Base-by-base conservation (phyloP, 1,139 yeast species). In the Yamadazyma membranifaciens region DNA sequence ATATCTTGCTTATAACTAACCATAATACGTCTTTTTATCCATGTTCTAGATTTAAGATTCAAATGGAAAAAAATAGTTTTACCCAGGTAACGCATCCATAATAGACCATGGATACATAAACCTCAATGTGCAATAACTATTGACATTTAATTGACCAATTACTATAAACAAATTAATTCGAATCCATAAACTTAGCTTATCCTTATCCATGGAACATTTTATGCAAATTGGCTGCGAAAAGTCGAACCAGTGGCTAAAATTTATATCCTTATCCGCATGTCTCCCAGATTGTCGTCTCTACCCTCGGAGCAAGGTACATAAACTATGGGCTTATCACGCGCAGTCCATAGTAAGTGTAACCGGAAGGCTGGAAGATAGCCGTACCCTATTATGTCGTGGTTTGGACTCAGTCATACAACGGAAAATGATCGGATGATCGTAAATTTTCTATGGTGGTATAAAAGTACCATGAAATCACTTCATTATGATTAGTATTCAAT, bases 181-280 rank as follows among this genome's bases (percentile, higher is more conserved):
- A 26, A 22, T 22, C 35, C 35, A 20, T 22, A 12, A 13, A 20
- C n/a, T 11, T 10, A 33, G 15, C 35, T 4, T 17, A 11, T n/a
- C 15, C 15, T 33, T 33, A 33, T n/a, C 35, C 35, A 33, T 33
- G 35, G 35, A 33, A 33, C n/a, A 20, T 9, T 31, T 31, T 20
- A 16, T 31, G 22, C 13, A 16, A n/a, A n/a, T n/a, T 31, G 33
- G 33, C 33, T 31, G 33, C 33, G 16, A 31, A 31, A n/a, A 7
- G 31, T 15, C 31, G 7, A 14, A n/a, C n/a, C n/a, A n/a, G n/a
- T n/a, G n/a, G n/a, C n/a, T n/a, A n/a, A n/a, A n/a, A n/a, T n/a
- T n/a, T 7, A 20, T 5, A 20, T 7, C 24, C 24, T 20, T 20
- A 20, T 20, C 24, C 24, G 24, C 24, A 20, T 20, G 24, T 20